Conservation (phyloP, 169 alveolate genomes). For the Cystoisospora suis region DNA sequence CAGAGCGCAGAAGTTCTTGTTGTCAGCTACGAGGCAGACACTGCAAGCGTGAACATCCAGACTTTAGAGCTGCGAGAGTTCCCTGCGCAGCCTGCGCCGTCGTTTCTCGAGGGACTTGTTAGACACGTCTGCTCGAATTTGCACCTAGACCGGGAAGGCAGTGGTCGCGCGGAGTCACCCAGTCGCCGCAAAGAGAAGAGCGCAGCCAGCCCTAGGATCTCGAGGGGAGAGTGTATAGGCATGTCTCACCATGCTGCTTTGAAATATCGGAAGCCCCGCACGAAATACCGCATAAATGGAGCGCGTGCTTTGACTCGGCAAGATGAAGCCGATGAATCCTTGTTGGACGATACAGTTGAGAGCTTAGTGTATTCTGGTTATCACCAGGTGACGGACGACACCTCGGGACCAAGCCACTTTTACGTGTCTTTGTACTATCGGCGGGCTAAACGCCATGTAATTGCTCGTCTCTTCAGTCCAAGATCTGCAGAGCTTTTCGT, state of each 20-base stretch:
- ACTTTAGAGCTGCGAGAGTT: conserved; percentile 6
- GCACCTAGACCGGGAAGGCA: not conserved
- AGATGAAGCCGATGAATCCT: not conserved
- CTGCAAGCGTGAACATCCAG: not conserved
- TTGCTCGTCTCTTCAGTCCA: conserved; percentile 13
- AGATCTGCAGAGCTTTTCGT: not conserved
- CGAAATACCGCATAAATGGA: too few species aligned
- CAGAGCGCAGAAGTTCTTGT: not conserved
- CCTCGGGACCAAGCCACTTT: not conserved
- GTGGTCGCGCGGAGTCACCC: not conserved
- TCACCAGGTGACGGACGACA: not conserved
- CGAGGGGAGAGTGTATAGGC: too few species aligned
- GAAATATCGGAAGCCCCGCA: too few species aligned
- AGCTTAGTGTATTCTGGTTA: not conserved
- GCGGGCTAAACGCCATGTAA: not conserved
- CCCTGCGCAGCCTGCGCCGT: not conserved
- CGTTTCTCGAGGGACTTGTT: not conserved
- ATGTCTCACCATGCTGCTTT: too few species aligned
- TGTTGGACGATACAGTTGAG: not conserved
- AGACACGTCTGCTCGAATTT: not conserved
- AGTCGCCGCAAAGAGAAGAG: not conserved
- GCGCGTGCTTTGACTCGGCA: not conserved
- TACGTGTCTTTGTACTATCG: not conserved
- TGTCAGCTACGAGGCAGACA: not conserved
- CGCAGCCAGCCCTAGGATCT: not conserved